Percentiles rank a stretch among this genome's conserved stretches.
Conservation (phyloP, 2,329 filamentous ascomycete species). For the Emmonsiellopsis sp. region DNA sequence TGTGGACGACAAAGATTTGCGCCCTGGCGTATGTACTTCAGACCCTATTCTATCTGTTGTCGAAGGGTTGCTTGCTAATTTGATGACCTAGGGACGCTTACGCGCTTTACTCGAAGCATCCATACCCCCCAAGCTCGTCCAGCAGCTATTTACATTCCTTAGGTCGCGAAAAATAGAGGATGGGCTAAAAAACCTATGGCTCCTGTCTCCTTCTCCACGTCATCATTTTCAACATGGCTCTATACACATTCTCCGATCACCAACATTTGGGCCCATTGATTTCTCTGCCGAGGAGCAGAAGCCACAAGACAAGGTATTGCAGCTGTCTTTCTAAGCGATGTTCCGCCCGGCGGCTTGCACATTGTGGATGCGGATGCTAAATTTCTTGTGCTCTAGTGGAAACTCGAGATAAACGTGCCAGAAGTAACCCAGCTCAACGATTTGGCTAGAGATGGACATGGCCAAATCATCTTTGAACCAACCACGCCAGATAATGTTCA, state of each 20-base stretch:
- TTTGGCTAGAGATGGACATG: not conserved
- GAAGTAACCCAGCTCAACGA: not conserved
- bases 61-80: not conserved
- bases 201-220: not conserved
- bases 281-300: not conserved
- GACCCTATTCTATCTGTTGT: not conserved
- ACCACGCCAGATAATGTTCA: not conserved
- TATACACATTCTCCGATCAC: not conserved
- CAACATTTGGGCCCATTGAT: not conserved
- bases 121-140: not conserved
- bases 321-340: not conserved
- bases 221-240: not conserved
- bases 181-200: not conserved
- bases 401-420: not conserved
- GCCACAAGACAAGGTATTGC: not conserved
- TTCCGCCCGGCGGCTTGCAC: not conserved
- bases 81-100: constrained; percentile 3
- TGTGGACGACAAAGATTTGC: constrained; percentile 5
- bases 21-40: constrained; percentile 1
- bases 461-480: not conserved
- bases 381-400: not conserved
- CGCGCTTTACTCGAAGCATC: not conserved
- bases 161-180: not conserved
- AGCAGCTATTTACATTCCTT: not conserved
- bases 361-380: not conserved